Evolutionary conservation across 208 protist genomes (phyloP), one percentile per base, ranked within the genome.

Genomic region (Endotrypanum monterogeii): DNA sequence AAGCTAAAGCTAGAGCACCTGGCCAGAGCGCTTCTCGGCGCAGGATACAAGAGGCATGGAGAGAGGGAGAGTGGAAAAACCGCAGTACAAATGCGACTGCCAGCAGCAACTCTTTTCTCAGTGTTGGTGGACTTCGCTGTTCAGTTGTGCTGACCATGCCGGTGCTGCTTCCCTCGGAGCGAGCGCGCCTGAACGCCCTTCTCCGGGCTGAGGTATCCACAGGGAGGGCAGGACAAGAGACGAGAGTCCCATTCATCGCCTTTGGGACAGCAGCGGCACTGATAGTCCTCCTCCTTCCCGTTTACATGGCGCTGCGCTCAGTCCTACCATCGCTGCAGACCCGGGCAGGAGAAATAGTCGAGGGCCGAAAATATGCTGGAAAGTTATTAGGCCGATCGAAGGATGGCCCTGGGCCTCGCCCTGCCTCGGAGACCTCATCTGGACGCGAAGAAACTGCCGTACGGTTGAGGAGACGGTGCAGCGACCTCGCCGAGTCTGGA

Each of bases 131-230:
- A 0, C 54, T 78, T 25, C n/a, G 4, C 20, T 78, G 71, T 20
- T 25, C 16, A 3, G 73, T 78, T 30, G 30, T 78, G 3, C 12
- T 72, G 18, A 48, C 61, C 20, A 70, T 72, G 3, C 73, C 73
- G 32, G 51, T 56, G n/a, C 46, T 72, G 41, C 66, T 72, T 51
- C 73, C 73, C 3, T 28, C 51, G 1, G 73, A 78, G 66, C 73
- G 63, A 11, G 28, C 58, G 35, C n/a, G 7, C 4, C 46, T 78
- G 73, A 44, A 48, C 11, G 30, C 44, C 16, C 8, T 60, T 1
- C 55, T 71, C 30, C 58, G 12, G 14, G 23, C 54, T n/a, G 3
- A 48, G 18, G 11, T 67, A 16, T 48, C 56, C 72, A 16, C 41
- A 0, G 54, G 62, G 28, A 30, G 25, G 16, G 35, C 28, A 2